Percentiles rank a stretch among this genome's conserved stretches.
Conservation (phyloP, 495 filamentous ascomycete species). For the Apiosordaria backusii region DNA sequence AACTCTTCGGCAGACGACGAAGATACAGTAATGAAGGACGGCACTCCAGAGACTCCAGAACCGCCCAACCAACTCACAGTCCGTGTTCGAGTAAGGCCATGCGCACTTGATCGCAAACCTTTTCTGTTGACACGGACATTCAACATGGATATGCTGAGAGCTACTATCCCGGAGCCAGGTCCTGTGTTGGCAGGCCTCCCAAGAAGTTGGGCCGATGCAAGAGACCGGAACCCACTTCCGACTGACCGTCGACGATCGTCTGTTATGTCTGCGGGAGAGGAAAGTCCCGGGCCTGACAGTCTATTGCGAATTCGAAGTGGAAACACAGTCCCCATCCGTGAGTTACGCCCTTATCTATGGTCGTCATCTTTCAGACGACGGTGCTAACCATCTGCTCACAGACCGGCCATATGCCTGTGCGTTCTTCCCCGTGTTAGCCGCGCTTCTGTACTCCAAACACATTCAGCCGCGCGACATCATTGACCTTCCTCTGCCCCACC, state of each 20-base stretch:
- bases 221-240: slow-evolving; percentile 7
- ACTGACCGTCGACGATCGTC: slow-evolving; percentile 15
- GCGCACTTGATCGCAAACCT: slow-evolving; percentile 37
- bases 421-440: slow-evolving; percentile 49
- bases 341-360: slow-evolving; percentile 23
- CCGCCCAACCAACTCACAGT: slow-evolving; percentile 35
- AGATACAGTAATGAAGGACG: neutral
- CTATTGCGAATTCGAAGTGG: slow-evolving; percentile 25
- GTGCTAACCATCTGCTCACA: slow-evolving; percentile 17
- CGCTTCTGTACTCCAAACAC: slow-evolving; percentile 49
- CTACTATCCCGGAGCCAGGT: slow-evolving; percentile 33
- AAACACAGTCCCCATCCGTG: slow-evolving; percentile 47
- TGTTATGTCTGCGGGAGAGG: slow-evolving; percentile 1
- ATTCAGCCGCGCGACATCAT: slow-evolving; percentile 49
- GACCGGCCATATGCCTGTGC: slow-evolving; percentile 50
- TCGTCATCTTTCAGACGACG: neutral
- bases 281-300: slow-evolving; percentile 14
- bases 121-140: slow-evolving; percentile 48
- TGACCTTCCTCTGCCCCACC: slow-evolving; percentile 54
- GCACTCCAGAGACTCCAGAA: slow-evolving; percentile 1
- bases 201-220: slow-evolving; percentile 10
- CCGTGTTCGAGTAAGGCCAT: slow-evolving; percentile 44
- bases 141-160: slow-evolving; percentile 43
- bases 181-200: slow-evolving; percentile 8
- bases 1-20: slow-evolving; percentile 18